A percentile compares a stretch with the other conserved stretches of the same genome.
These are phyloP conservation scores for Penicillium freii DNA, from an alignment of 2,329 filamentous ascomycete species.

Conservation along the genomic window DNA sequence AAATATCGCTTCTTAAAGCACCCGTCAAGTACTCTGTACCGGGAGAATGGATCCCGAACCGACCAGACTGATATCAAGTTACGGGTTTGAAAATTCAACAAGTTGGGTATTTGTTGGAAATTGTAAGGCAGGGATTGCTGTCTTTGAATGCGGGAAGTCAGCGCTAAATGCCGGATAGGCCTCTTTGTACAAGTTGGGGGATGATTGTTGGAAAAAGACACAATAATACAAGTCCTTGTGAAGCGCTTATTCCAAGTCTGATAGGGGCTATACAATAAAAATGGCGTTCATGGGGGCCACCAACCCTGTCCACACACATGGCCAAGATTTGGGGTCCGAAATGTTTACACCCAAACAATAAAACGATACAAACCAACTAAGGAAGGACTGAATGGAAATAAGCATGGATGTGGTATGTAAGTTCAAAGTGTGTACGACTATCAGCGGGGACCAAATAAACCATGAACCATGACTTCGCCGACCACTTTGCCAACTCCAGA, in stretches of 20 bases:
- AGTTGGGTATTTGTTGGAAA: not conserved
- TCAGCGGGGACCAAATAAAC: slow-evolving; percentile 9
- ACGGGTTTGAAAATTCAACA: not conserved
- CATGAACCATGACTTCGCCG: slow-evolving; percentile 8
- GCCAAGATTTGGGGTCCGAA: slow-evolving; percentile 2
- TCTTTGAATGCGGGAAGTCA: not conserved
- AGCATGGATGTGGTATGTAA: not conserved
- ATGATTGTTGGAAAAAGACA: not conserved
- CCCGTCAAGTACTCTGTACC: not conserved
- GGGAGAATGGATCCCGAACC: not conserved
- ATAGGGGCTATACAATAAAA: too few species aligned
- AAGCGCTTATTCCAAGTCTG: not conserved
- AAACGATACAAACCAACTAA: not conserved
- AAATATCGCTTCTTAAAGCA: slow-evolving; percentile 5
- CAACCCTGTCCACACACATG: slow-evolving; percentile 1
- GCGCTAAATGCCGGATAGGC: slow-evolving; percentile 2
- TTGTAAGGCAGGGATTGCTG: not conserved
- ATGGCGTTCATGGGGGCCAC: not conserved
- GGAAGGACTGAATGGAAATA: not conserved
- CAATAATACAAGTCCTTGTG: not conserved
- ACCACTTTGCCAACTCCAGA: not conserved
- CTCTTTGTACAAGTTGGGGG: too few species aligned
- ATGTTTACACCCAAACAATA: not conserved
- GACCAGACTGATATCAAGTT: not conserved
- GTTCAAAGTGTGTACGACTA: slow-evolving; percentile 1